Conservation (phyloP, 345 rosid genomes). For the Eucalyptus dawsonii region DNA sequence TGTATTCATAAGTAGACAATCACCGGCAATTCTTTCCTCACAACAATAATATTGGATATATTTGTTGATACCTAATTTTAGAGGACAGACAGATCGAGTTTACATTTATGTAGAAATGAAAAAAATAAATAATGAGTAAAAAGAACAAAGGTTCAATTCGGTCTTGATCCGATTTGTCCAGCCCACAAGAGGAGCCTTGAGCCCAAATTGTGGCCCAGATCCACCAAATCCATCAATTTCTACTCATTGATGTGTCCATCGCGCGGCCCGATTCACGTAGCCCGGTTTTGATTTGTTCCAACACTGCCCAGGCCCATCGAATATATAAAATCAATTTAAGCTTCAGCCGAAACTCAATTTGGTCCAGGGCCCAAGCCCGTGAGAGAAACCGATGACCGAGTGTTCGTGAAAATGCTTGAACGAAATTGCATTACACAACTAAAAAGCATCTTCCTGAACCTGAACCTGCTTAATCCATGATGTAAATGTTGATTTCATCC, state of each 20-base stretch:
- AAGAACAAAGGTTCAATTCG: background rate
- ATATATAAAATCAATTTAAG: background rate
- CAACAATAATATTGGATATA: background rate
- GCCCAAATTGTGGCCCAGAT: background rate
- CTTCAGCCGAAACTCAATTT: background rate
- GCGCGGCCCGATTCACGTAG: background rate
- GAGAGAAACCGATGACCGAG: background rate
- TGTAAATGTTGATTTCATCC: background rate
- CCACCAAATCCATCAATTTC: background rate
- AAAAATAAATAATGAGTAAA: background rate
- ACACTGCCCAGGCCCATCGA: background rate
- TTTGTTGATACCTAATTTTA: background rate
- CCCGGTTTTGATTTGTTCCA: background rate
- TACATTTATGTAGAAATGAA: background rate
- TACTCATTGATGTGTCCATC: background rate
- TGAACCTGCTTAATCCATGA: background rate
- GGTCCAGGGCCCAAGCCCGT: background rate
- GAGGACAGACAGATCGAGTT: rapidly evolving
- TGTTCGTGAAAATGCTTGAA: background rate
- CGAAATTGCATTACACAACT: background rate
- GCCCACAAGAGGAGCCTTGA: background rate
- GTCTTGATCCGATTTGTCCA: background rate
- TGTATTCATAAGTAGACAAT: background rate
- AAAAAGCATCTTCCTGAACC: background rate
- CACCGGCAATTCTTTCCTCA: background rate